phyloP scores from a whole-genome alignment of 768 basidiomycete species.

The Amanita pseudoporphyria region DNA sequence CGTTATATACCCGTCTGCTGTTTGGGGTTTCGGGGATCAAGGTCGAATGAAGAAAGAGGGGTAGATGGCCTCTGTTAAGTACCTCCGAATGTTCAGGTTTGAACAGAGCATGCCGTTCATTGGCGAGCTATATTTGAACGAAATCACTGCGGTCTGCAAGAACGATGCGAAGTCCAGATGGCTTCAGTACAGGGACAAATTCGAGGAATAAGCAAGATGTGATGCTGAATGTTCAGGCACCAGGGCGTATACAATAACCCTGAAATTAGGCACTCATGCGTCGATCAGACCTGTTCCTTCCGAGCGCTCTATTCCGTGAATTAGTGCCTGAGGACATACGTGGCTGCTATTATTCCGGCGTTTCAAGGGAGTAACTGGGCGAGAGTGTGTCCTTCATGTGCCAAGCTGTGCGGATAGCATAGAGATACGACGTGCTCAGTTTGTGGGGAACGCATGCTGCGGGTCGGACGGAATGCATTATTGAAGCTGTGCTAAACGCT shows the following conservation, averaged over 20 bases:
- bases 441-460: background rate
- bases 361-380: slow-evolving; percentile 3
- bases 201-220: slow-evolving; percentile 5
- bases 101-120: background rate
- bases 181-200: background rate
- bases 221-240: slow-evolving; percentile 4
- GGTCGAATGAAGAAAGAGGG: background rate
- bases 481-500: background rate
- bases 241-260: slow-evolving; percentile 3
- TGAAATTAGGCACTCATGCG: background rate
- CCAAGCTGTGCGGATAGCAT: background rate
- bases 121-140: background rate
- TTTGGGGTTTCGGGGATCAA: background rate
- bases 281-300: slow-evolving; percentile 7
- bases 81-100: background rate
- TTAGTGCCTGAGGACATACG: slow-evolving; percentile 6
- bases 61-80: background rate
- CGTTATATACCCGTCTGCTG: background rate
- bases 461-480: too few relatives aligned
- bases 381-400: background rate
- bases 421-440: background rate
- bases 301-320: slow-evolving; percentile 5
- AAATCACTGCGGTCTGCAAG: slow-evolving; percentile 5
- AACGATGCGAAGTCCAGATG: slow-evolving; percentile 1
- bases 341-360: background rate